Conservation (phyloP, 1,284 basidiomycete species). For the Leccinum proliferum region DNA sequence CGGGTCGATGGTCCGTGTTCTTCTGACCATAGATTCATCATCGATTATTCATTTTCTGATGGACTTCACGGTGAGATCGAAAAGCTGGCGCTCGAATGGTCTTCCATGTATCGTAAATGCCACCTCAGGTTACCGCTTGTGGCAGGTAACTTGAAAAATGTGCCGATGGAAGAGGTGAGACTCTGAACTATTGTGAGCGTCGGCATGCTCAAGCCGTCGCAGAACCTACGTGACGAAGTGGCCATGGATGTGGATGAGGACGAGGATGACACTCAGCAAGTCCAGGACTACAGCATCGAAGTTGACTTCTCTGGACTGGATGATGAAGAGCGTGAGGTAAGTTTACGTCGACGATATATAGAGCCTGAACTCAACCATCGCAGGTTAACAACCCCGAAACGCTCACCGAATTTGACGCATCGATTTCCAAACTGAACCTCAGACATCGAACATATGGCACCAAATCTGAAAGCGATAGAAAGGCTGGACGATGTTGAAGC, state of each 20-base stretch:
- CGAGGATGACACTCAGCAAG: conserved; percentile 70
- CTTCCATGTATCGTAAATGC: conserved; percentile 86
- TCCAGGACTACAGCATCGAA: conserved; percentile 86
- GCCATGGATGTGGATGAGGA: conserved; percentile 90
- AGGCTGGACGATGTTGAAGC: too few relatives aligned
- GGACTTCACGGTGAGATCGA: conserved; percentile 79
- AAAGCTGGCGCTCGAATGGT: conserved; percentile 82
- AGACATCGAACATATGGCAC: too few relatives aligned
- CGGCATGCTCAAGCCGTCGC: too few relatives aligned
- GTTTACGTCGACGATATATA: conserved; percentile 14
- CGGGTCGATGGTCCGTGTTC: conserved; percentile 54
- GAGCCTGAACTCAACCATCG: background rate
- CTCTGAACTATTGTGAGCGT: too few relatives aligned
- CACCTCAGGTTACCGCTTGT: conserved; percentile 79
- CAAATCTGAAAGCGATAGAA: too few relatives aligned
- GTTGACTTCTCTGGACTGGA: conserved; percentile 81
- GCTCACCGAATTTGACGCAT: conserved; percentile 73
- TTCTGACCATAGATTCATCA: background rate
- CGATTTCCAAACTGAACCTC: conserved; percentile 43
- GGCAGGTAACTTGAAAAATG: too few relatives aligned
- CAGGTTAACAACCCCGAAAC: conserved; percentile 67
- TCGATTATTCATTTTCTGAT: background rate
- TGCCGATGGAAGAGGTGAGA: too few relatives aligned
- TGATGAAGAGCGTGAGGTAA: conserved; percentile 78
- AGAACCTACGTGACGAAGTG: conserved; percentile 64